Percentiles rank a stretch among this genome's conserved stretches.
phyloP scores from a whole-genome alignment of 2,329 filamentous ascomycete genomes.

The Boeremia exigua region DNA sequence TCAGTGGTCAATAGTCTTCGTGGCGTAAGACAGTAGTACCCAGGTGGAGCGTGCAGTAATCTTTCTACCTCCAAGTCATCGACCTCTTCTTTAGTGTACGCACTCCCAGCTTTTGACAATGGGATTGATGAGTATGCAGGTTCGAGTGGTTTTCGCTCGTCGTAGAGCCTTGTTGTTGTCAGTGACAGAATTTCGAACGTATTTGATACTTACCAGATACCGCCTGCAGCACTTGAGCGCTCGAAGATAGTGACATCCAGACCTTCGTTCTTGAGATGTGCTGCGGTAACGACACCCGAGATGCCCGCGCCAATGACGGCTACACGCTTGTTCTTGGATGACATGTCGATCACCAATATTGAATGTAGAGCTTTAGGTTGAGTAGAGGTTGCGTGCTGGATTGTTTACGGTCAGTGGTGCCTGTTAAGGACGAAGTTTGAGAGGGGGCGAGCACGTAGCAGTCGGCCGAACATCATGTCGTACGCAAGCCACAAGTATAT shows the following conservation, averaged over 20 bases:
- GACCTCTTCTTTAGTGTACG: slow-evolving; percentile 21
- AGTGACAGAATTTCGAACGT: not conserved
- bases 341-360: slow-evolving; percentile 9
- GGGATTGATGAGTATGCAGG: slow-evolving; percentile 52
- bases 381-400: not conserved
- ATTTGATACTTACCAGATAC: slow-evolving; percentile 57
- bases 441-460: not conserved
- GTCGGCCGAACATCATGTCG: not conserved
- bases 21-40: slow-evolving; percentile 40
- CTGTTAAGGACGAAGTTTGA: not conserved
- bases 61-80: slow-evolving; percentile 19
- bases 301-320: slow-evolving; percentile 48
- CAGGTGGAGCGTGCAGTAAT: slow-evolving; percentile 58
- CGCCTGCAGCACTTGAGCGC: slow-evolving; percentile 58
- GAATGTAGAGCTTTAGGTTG: not conserved
- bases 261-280: slow-evolving; percentile 42
- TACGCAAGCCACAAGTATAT: not conserved
- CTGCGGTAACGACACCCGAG: slow-evolving; percentile 45
- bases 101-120: slow-evolving; percentile 27
- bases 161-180: slow-evolving; percentile 51
- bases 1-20: not conserved
- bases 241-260: slow-evolving; percentile 63
- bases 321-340: slow-evolving; percentile 26
- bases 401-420: too few species aligned
- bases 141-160: slow-evolving; percentile 57